Percentiles rank a stretch among this genome's conserved stretches.
phyloP scores from a whole-genome alignment of 306 rosid genomes.

The Pyrus bretschneideri region DNA sequence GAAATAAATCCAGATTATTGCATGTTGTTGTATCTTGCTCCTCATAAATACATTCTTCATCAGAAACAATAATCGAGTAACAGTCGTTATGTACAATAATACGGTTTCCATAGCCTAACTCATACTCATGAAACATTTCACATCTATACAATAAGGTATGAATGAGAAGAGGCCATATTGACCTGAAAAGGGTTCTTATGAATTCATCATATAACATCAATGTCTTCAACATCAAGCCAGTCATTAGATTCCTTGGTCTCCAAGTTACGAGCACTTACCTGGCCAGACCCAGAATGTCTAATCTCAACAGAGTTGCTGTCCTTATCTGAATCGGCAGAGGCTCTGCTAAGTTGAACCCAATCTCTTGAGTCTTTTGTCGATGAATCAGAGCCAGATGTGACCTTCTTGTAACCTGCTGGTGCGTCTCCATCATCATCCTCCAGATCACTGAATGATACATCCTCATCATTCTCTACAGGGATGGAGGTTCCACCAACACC shows the following conservation, averaged over 20 bases:
- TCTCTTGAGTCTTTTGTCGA: conserved; percentile 84
- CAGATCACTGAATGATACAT: conserved; percentile 92
- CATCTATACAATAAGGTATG: conserved; percentile 24
- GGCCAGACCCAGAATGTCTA: conserved; percentile 48
- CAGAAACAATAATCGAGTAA: conserved; percentile 29
- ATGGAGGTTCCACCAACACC: conserved; percentile 54
- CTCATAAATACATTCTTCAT: conserved; percentile 12
- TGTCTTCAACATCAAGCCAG: conserved; percentile 88
- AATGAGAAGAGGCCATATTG: conserved; percentile 23
- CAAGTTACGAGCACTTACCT: conserved; percentile 47
- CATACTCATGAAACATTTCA: conserved; percentile 32
- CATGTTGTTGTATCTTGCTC: conserved; percentile 25
- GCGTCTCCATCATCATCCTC: conserved; percentile 79
- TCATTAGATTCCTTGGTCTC: conserved; percentile 76
- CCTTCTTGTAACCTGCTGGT: conserved; percentile 48
- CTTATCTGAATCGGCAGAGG: conserved; percentile 61
- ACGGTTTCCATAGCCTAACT: conserved; percentile 38
- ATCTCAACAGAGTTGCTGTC: conserved; percentile 41
- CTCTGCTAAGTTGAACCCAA: conserved; percentile 81
- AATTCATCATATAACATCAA: conserved; percentile 56
- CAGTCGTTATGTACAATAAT: conserved; percentile 48
- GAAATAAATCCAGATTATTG: conserved; percentile 9
- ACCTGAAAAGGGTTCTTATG: conserved; percentile 12
- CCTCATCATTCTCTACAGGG: conserved; percentile 68
- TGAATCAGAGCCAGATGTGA: conserved; percentile 70